A percentile compares a stretch with the other conserved stretches of the same genome.
phyloP scores from a whole-genome alignment of 768 basidiomycete genomes.

The Arthromyces matolae region DNA sequence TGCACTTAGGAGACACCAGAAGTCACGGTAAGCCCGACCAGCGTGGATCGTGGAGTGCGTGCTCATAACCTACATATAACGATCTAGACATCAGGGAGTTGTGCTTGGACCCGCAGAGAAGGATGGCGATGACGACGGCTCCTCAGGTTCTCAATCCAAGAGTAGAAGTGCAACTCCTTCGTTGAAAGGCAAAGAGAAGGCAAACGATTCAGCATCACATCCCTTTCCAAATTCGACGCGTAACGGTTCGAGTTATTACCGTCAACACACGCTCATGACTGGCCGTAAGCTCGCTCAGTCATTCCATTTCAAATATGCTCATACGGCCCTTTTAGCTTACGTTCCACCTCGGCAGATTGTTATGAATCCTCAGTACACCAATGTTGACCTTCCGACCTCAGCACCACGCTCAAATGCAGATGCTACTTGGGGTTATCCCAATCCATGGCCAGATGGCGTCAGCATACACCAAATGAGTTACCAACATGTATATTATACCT shows the following conservation, averaged over 20 bases:
- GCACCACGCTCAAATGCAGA: slow-evolving; percentile 43
- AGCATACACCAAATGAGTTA: slow-evolving; percentile 34
- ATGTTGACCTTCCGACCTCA: slow-evolving; percentile 50
- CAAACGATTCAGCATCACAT: slow-evolving; percentile 21
- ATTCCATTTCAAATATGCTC: not conserved
- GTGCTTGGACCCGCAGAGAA: slow-evolving; percentile 49
- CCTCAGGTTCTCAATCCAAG: slow-evolving; percentile 40
- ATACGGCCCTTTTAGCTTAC: slow-evolving; percentile 29
- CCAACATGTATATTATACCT: slow-evolving; percentile 33
- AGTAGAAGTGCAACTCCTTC: slow-evolving; percentile 51
- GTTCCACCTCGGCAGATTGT: slow-evolving; percentile 37
- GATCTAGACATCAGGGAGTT: slow-evolving; percentile 66
- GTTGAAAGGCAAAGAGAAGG: slow-evolving; percentile 38
- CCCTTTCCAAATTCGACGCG: slow-evolving; percentile 26
- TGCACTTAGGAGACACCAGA: slow-evolving; percentile 75
- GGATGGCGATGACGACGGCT: slow-evolving; percentile 29
- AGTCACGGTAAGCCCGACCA: slow-evolving; percentile 58
- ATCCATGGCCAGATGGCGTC: slow-evolving; percentile 35
- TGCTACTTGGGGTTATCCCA: slow-evolving; percentile 37
- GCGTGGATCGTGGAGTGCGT: too few species aligned
- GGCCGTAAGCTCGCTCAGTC: slow-evolving; percentile 28
- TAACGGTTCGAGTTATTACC: slow-evolving; percentile 56
- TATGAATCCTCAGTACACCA: slow-evolving; percentile 41
- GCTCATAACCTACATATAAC: not conserved
- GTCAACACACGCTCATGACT: slow-evolving; percentile 53